Conservation (phyloP, 2,329 filamentous ascomycete species). For the Arthrobotrys sinensis region DNA sequence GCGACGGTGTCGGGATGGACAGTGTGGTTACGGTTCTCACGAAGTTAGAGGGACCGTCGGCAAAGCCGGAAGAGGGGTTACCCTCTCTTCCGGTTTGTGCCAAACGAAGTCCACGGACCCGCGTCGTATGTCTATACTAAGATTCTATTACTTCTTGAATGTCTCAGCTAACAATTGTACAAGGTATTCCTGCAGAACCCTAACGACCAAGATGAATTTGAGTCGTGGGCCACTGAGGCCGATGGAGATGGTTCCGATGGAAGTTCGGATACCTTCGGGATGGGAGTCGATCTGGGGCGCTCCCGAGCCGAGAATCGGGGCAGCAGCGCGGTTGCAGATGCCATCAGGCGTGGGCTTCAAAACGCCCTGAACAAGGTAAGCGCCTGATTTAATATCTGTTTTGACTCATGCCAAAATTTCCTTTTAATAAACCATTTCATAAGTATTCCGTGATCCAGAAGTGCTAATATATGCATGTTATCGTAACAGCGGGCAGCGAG, state of each 20-base stretch:
- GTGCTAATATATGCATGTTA: not conserved
- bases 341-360: constrained; percentile 1
- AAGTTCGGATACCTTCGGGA: not conserved
- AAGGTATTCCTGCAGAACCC: not conserved
- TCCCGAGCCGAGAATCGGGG: not conserved
- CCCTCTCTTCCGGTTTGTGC: no score
- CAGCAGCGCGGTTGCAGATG: not conserved
- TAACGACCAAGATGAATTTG: not conserved
- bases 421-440: no score
- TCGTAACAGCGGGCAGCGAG: not conserved
- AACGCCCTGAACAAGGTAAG: constrained; percentile 1
- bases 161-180: not conserved
- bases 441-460: no score
- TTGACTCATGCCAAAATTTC: no score
- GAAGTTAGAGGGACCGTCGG: not conserved
- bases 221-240: not conserved
- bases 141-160: no score
- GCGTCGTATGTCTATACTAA: no score
- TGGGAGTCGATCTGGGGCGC: not conserved
- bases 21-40: not conserved
- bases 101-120: no score
- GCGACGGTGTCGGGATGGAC: not conserved
- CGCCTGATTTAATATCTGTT: not conserved
- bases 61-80: no score
- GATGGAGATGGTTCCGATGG: not conserved